phyloP scores from a whole-genome alignment of 805 yeast genomes.

The Candida awuae region DNA sequence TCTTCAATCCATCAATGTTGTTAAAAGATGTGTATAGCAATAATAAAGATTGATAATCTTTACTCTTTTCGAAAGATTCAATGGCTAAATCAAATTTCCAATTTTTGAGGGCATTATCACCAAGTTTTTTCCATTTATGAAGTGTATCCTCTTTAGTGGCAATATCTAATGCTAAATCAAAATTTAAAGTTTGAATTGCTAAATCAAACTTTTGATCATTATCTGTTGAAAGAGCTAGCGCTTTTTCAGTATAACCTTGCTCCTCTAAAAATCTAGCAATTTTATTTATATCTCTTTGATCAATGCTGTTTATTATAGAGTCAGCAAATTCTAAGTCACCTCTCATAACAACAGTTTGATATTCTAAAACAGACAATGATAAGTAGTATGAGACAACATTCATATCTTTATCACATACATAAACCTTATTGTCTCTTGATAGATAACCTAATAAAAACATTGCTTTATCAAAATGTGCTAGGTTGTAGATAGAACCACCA shows the following conservation, averaged over 20 bases:
- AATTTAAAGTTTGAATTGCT: conserved; percentile 68
- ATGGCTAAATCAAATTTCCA: conserved; percentile 81
- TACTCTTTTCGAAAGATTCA: conserved; percentile 67
- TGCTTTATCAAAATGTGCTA: conserved; percentile 86
- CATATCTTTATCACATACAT: conserved; percentile 85
- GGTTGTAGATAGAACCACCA: conserved; percentile 86
- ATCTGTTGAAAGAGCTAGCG: conserved; percentile 76
- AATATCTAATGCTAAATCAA: conserved; percentile 62
- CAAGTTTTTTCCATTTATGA: conserved; percentile 84
- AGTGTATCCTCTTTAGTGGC: conserved; percentile 47
- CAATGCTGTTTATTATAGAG: conserved; percentile 53
- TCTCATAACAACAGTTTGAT: conserved; percentile 90
- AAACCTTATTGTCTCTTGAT: conserved; percentile 83
- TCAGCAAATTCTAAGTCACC: conserved; percentile 87
- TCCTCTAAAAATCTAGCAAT: conserved; percentile 90
- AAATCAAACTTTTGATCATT: conserved; percentile 87
- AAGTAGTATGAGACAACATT: conserved; percentile 74
- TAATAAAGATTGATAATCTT: conserved; percentile 75
- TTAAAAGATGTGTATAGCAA: conserved; percentile 78
- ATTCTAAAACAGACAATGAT: conserved; percentile 81
- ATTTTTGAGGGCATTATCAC: conserved; percentile 71
- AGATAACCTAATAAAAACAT: conserved; percentile 84
- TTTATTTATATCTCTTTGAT: conserved; percentile 60
- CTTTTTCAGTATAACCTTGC: conserved; percentile 80
- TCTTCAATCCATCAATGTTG: conserved; percentile 48